Conservation (phyloP, 495 filamentous ascomycete species). For the Hypoxylon rickii region DNA sequence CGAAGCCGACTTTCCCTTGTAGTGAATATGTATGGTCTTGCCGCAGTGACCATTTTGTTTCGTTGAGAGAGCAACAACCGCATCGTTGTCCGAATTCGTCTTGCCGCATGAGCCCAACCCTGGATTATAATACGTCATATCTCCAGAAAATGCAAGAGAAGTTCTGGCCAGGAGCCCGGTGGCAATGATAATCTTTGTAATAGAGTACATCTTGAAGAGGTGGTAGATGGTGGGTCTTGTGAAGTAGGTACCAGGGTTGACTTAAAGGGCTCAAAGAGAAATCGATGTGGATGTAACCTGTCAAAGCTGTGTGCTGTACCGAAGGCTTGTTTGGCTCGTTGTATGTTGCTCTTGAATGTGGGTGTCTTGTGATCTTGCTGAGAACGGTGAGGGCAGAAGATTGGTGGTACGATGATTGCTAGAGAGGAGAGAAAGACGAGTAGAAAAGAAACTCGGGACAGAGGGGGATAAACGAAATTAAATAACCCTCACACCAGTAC, state of each 20-base stretch:
- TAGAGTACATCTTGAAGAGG: constrained; percentile 16
- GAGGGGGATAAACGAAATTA: background rate
- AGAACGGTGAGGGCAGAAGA: background rate
- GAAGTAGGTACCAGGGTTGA: background rate
- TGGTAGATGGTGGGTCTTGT: background rate
- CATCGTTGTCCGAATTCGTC: constrained; percentile 42
- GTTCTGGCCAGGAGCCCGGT: constrained; percentile 13
- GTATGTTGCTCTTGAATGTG: too few species aligned
- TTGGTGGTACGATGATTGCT: too few species aligned
- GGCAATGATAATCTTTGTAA: constrained; percentile 24
- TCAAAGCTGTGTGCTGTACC: too few species aligned
- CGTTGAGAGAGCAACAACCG: constrained; percentile 50
- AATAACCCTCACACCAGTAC: background rate
- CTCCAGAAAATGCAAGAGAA: constrained; percentile 38
- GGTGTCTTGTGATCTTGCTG: background rate
- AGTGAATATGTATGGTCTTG: constrained; percentile 61
- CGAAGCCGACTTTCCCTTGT: constrained; percentile 56
- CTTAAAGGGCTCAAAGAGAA: background rate
- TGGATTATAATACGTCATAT: constrained; percentile 51
- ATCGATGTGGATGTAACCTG: background rate
- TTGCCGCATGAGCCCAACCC: constrained; percentile 52
- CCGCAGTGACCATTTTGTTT: constrained; percentile 60
- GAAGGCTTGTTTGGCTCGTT: too few species aligned
- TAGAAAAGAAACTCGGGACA: background rate
- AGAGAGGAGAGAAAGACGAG: background rate